Base-by-base conservation (phyloP, 148 eudicot genomes). In the Fagopyrum esculentum region DNA sequence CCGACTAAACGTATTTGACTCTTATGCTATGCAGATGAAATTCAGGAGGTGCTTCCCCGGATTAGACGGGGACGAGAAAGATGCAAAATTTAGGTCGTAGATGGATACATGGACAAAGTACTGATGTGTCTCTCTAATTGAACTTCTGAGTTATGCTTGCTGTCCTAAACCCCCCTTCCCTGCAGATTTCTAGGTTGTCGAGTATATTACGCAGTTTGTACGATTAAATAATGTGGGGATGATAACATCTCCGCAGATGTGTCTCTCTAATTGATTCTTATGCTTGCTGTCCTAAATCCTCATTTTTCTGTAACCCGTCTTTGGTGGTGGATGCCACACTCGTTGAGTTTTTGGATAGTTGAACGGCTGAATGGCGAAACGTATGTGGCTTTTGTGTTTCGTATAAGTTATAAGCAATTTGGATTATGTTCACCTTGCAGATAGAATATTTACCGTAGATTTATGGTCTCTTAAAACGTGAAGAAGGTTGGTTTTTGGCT, bases 321-420 rank as follows among this genome's bases (percentile, higher is more conserved):
- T 40, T 66, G 46, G 71, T 66, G 71, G 71, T 15, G 71, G 71
- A 66, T 40, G 71, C 71, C 71, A 66, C 69, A 29, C 26, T 22
- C 44, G 16, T 63, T 30, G 12, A 29, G 9, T 63, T 40, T n/a
- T 66, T 43, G 19, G 30, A 66, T 22, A 4, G 12, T 66, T 66
- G 19, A 66, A 40, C 12, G 43, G 11, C 43, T 66, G 19, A 66
- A 40, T 43, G 43, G 11, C 43, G 44, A 5, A 13, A 6, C 40
- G 2, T 29, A 29, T 61, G 4, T 61, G 3, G 1, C 11, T 61
- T 26, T 16, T 54, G 16, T 12, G 6, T 51, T 7, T 51, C 40
- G 2, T 35, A 35, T 35, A 1, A 35, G 40, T 35, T 35, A 35
- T 35, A 1, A 35, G 40, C 40, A 35, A 35, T 35, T 35, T 35